phyloP scores from a whole-genome alignment of 2,329 filamentous ascomycete species.

The Fusarium nisikadoi region DNA sequence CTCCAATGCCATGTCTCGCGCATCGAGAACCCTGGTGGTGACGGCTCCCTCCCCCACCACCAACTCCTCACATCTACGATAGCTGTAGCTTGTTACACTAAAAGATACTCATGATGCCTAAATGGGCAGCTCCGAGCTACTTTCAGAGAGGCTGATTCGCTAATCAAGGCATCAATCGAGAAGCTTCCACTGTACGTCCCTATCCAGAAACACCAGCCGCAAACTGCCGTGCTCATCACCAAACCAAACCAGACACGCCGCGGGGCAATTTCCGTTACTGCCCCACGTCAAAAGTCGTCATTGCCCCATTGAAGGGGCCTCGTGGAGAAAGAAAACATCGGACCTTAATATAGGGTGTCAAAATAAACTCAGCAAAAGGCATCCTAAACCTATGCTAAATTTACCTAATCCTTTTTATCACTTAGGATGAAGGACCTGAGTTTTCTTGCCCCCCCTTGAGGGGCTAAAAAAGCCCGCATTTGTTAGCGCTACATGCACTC shows the following conservation, averaged over 20 bases:
- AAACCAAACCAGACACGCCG: conserved; percentile 1
- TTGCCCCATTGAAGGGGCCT: conserved; percentile 33
- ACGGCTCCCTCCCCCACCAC: conserved; percentile 15
- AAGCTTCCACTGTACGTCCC: conserved; percentile 25
- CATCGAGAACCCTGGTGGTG: conserved; percentile 35
- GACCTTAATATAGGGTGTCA: no score
- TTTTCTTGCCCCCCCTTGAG: no score
- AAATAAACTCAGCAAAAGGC: no score
- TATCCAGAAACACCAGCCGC: conserved; percentile 7
- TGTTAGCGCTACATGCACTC: conserved; percentile 1
- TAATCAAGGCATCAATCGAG: conserved; percentile 8
- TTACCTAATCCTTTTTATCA: no score
- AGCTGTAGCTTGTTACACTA: background rate
- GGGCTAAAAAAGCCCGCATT: conserved; percentile 28
- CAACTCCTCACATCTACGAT: conserved; percentile 4
- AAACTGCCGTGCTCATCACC: conserved; percentile 8
- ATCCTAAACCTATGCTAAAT: no score
- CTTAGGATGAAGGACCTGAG: no score
- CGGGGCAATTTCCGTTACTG: conserved; percentile 10
- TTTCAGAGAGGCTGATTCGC: conserved; percentile 6
- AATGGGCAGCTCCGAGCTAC: conserved; percentile 29
- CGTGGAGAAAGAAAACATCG: no score
- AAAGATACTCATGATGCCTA: conserved; percentile 1
- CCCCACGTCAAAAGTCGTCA: conserved; percentile 22
- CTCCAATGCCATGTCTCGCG: conserved; percentile 1